These are phyloP conservation scores for Microthyrium microscopicum DNA, from an alignment of 2,329 filamentous ascomycete species.

Conservation along the genomic window DNA sequence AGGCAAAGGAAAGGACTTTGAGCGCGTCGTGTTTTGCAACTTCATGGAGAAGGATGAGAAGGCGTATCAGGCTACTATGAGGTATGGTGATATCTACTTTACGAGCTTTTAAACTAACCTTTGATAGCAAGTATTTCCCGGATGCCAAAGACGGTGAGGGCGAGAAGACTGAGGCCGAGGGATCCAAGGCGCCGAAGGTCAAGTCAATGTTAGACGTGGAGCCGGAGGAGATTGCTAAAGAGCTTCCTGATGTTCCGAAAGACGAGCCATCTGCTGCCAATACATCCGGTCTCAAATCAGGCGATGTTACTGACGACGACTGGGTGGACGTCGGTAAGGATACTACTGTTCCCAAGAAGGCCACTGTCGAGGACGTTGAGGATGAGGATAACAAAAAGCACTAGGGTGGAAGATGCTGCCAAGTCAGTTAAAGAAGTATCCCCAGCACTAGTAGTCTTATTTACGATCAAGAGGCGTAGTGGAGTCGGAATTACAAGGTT, in stretches of 20 bases:
- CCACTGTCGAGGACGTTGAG: constrained; percentile 8
- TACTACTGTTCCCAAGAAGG: constrained; percentile 6
- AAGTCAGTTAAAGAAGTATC: too few species aligned
- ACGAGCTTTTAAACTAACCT: constrained; percentile 7
- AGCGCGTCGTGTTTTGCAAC: constrained; percentile 69
- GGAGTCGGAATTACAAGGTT: too few species aligned
- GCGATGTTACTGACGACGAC: constrained; percentile 20
- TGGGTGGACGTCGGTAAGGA: constrained; percentile 23
- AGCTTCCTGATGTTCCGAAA: constrained; percentile 5
- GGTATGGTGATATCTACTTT: constrained; percentile 39
- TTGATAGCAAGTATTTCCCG: constrained; percentile 2
- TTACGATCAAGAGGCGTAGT: too few species aligned
- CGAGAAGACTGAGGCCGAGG: neutral
- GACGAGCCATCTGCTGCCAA: constrained; percentile 1
- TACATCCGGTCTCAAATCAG: constrained; percentile 19
- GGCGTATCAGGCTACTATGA: constrained; percentile 53
- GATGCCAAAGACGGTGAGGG: neutral
- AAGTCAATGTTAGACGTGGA: neutral
- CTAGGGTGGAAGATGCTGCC: too few species aligned
- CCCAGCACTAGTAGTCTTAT: too few species aligned
- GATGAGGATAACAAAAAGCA: too few species aligned
- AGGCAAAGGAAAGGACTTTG: constrained; percentile 34
- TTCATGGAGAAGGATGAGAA: constrained; percentile 63
- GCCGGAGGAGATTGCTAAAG: neutral
- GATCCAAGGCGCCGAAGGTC: neutral